Evolutionary conservation across 2,329 filamentous ascomycete species (phyloP).

Genomic region (Phialocephala subalpina): DNA sequence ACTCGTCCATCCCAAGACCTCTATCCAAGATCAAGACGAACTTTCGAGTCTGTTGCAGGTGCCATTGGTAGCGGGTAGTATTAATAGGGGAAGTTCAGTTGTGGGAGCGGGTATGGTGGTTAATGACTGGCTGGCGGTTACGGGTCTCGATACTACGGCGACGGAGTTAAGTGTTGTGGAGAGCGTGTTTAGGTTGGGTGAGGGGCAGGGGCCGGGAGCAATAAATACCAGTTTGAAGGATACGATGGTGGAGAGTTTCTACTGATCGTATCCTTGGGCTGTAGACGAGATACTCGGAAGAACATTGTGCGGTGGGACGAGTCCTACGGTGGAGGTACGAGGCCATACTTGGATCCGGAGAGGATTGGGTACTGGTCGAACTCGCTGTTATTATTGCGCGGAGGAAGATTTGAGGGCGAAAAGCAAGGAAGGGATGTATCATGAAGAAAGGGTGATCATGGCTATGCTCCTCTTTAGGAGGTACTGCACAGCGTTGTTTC

Average conservation of each 20-base stretch:
- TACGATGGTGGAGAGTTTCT: conserved; percentile 98
- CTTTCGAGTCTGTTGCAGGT: conserved; percentile 93
- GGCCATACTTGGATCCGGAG: background rate
- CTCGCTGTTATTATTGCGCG: background rate
- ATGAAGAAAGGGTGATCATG: background rate
- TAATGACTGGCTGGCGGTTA: conserved; percentile 97
- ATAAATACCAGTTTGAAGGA: conserved; percentile 92
- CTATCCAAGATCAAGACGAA: conserved; percentile 97
- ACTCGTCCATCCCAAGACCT: conserved; percentile 96
- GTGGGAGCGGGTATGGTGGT: conserved; percentile 98
- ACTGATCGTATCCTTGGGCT: conserved; percentile 60
- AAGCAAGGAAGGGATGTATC: background rate
- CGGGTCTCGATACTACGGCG: conserved; percentile 93
- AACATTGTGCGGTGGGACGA: too few relatives aligned
- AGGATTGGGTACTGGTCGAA: background rate
- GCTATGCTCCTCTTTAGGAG: background rate
- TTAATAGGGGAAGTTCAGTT: conserved; percentile 92
- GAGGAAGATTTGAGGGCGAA: background rate
- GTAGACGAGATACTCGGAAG: background rate
- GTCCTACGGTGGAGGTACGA: background rate
- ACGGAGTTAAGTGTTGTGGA: conserved; percentile 97
- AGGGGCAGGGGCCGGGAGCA: conserved; percentile 79
- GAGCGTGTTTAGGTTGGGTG: conserved; percentile 92
- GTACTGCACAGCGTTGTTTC: background rate
- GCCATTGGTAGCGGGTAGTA: conserved; percentile 90